Evolutionary conservation across 768 basidiomycete species (phyloP), one percentile per base, ranked within the genome.

Genomic region (Mycena vulgaris): DNA sequence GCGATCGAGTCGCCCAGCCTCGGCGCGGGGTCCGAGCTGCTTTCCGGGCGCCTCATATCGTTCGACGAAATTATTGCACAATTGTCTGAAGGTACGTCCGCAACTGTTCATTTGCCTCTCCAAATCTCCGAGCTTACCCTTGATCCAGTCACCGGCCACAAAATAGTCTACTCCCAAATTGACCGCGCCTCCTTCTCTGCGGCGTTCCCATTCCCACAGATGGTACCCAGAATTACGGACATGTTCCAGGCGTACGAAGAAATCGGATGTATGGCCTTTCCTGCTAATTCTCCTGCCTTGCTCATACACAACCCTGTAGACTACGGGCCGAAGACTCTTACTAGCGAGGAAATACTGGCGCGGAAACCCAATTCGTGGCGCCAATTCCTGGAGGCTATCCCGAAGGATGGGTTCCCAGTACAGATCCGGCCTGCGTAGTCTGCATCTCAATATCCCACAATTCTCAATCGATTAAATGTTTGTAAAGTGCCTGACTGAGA

Each of bases 1-100:
- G 63, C 55, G 16, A 70, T 70, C 30, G 69, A 70, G 57, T 42
- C 28, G 13, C 47, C 53, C 5, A n/a, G 17, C 16, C 56, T 66
- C 23, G 68, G 68, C 0, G 56, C 58, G 0, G 63, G 69, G n/a
- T 39, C 62, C 7, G 55, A 65, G 27, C 31, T 70, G 2, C 51
- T 57, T 5, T 45, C 68, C 19, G 61, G 68, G 6, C 47, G 33
- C 0, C 5, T 40, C 13, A 68, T 48, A 6, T 68, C 66, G 49
- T 1, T 52, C 0, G 30, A 68, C 11, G 66, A 62, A 8, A 55
- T 68, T 16, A 42, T 61, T 5, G 37, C 47, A 17, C 33, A 53
- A 19, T 23, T 61, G 5, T 40, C 49, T 9, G 59, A 51, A 35
- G 49, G 66, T 68, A 23, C 19, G 19, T n/a, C 14, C 33, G 33